Conservation (phyloP, 2,329 filamentous ascomycete species). For the Endothia cerciana region DNA sequence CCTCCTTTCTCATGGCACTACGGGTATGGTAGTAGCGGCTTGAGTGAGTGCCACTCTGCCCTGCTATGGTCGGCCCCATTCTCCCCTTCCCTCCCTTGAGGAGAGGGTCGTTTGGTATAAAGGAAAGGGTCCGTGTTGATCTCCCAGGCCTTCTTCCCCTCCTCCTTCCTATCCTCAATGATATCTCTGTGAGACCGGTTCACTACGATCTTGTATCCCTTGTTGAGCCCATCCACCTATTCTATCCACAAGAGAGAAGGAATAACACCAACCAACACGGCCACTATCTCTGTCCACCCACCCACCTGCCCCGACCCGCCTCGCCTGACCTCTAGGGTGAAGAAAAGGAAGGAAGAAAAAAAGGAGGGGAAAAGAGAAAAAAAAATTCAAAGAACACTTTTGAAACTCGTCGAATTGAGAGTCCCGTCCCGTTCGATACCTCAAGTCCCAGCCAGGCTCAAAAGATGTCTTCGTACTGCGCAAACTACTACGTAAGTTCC, state of each 20-base stretch:
- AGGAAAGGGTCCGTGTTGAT: constrained; percentile 19
- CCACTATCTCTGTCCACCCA: too few relatives aligned
- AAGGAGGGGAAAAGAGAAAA: too few relatives aligned
- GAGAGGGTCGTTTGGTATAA: constrained; percentile 21
- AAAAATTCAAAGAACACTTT: not conserved
- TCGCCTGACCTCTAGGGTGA: too few relatives aligned
- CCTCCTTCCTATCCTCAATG: not conserved
- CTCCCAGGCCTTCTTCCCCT: constrained; percentile 1
- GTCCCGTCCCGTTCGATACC: too few relatives aligned
- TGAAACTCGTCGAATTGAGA: too few relatives aligned
- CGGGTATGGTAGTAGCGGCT: too few relatives aligned
- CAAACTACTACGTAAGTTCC: constrained; percentile 43
- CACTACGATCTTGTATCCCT: not conserved
- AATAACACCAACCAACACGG: too few relatives aligned
- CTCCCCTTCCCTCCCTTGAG: not conserved
- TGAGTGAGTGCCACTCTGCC: too few relatives aligned
- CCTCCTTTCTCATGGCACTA: too few relatives aligned
- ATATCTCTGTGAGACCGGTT: not conserved
- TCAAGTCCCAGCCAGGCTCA: too few relatives aligned
- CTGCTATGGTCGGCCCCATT: not conserved
- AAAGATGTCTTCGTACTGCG: constrained; percentile 41
- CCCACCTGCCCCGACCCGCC: too few relatives aligned
- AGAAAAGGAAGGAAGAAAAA: too few relatives aligned
- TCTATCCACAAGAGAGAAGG: not conserved
- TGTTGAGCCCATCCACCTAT: not conserved